phyloP scores from a whole-genome alignment of 2,329 filamentous ascomycete species.

The Chrysoporthe austroafricana region DNA sequence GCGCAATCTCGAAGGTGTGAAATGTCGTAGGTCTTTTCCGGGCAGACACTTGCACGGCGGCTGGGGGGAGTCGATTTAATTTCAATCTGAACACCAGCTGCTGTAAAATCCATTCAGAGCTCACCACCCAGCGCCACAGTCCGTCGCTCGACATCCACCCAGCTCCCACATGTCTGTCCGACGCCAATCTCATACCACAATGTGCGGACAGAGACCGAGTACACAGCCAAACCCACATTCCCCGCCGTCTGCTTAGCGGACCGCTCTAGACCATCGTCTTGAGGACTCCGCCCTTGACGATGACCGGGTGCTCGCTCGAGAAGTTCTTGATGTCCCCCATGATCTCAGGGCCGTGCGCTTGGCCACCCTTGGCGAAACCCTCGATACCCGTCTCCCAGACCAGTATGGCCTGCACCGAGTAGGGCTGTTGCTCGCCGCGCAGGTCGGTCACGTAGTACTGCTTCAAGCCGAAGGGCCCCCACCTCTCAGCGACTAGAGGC shows the following conservation, averaged over 20 bases:
- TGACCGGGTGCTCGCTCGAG: slow-evolving; percentile 31
- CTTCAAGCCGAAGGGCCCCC: slow-evolving; percentile 45
- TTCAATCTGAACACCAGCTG: background rate
- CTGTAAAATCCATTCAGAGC: background rate
- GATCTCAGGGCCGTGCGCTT: slow-evolving; percentile 29
- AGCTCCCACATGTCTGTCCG: background rate
- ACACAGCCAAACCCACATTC: background rate
- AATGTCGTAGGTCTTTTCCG: background rate
- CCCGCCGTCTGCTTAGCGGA: background rate
- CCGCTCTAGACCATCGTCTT: background rate
- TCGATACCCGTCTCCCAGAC: slow-evolving; percentile 36
- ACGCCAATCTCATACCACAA: background rate
- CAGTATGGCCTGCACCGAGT: slow-evolving; percentile 37
- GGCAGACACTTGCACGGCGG: background rate
- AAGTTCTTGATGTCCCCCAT: slow-evolving; percentile 42
- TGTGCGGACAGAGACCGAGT: background rate
- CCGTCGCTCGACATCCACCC: background rate
- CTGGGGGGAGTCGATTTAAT: background rate
- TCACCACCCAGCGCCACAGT: background rate
- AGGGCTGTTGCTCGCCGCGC: slow-evolving; percentile 29
- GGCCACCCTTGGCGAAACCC: slow-evolving; percentile 31
- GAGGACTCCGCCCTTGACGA: slow-evolving; percentile 11
- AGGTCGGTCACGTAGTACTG: slow-evolving; percentile 37
- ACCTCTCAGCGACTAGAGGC: slow-evolving; percentile 45
- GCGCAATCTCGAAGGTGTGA: background rate